Base-by-base conservation (phyloP, 2,329 filamentous ascomycete species). In the Drechslerella dactyloides region DNA sequence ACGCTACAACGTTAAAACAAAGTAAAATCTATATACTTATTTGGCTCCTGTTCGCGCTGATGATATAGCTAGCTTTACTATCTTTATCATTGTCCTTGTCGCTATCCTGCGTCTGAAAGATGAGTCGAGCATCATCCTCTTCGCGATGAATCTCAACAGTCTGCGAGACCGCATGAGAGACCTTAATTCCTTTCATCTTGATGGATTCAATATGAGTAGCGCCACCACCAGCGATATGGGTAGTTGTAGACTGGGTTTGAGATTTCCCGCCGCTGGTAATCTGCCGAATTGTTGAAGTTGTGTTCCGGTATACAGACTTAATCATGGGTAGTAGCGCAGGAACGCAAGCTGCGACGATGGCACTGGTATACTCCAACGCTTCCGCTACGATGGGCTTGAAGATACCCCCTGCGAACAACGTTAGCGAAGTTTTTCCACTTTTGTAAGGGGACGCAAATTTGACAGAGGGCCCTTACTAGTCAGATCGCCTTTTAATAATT, bases 171-270 rank as follows among this genome's bases (percentile, higher is more conserved):
- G 56, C 68, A 48, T 72, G 68, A 6, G 60, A 72, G 2, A 72
- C 55, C 21, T 72, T 72, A 30, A 72, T 72, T 2, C 68, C 68
- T 44, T 61, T 72, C 68, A 72, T 64, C 24, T 65, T 65, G n/a
- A 72, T 72, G 6, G 60, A 72, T 48, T 72, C 68, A 2, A 54
- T 40, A 37, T 33, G 37, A 13, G 59, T 59, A 8, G 40, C 54
- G 13, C 53, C 59, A 42, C 58, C 57, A 5, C 4, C 13, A 44
- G 40, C 10, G 64, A 70, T 60, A 35, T 70, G 66, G 10, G 66
- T 72, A 17, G 68, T 65, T n/a, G 68, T 65, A 1, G 68, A 60
- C 4, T 60, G 68, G 11, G 35, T 4, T 40, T 72, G 68, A 19
- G 68, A 72, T n/a, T 61, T 64, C 3, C 68, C 8, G 11, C 60